A percentile compares a stretch with the other conserved stretches of the same genome.
phyloP scores from a whole-genome alignment of 2,329 filamentous ascomycete species.

The Seiridium unicorne region DNA sequence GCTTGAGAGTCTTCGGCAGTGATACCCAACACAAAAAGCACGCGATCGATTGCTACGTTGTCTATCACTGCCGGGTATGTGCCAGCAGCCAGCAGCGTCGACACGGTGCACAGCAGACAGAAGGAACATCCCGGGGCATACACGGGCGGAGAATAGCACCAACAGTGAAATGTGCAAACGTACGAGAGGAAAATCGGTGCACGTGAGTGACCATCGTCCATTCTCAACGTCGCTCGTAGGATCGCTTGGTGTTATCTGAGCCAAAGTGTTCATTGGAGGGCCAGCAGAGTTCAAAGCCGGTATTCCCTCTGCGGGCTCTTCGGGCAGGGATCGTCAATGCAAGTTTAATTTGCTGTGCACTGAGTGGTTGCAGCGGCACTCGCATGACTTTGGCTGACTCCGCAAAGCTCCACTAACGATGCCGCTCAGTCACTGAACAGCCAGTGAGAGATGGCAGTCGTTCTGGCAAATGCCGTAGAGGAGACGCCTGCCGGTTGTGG shows the following conservation, averaged over 20 bases:
- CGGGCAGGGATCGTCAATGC: slow-evolving; percentile 12
- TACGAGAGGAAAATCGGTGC: too few relatives aligned
- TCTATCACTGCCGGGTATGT: background rate
- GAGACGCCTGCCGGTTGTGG: background rate
- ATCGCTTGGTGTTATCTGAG: too few relatives aligned
- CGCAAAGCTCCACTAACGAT: slow-evolving; percentile 2
- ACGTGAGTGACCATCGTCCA: background rate
- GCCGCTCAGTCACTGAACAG: background rate
- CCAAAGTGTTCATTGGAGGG: too few relatives aligned
- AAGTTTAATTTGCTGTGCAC: slow-evolving; percentile 7
- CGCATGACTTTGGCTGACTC: slow-evolving; percentile 10
- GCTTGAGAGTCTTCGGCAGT: too few relatives aligned
- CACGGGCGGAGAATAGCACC: background rate
- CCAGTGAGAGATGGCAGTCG: background rate
- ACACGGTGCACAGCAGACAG: too few relatives aligned
- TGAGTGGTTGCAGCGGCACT: slow-evolving; percentile 6
- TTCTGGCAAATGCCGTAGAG: background rate
- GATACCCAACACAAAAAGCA: background rate
- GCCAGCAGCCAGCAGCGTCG: too few relatives aligned
- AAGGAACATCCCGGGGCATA: background rate
- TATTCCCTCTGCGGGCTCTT: background rate
- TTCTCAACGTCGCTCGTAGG: too few relatives aligned
- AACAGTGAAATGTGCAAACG: background rate
- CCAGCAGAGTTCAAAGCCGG: background rate
- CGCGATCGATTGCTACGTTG: background rate